These are phyloP conservation scores for Trematosphaeria pertusa DNA, from an alignment of 2,329 filamentous ascomycete species.

Conservation along the genomic window DNA sequence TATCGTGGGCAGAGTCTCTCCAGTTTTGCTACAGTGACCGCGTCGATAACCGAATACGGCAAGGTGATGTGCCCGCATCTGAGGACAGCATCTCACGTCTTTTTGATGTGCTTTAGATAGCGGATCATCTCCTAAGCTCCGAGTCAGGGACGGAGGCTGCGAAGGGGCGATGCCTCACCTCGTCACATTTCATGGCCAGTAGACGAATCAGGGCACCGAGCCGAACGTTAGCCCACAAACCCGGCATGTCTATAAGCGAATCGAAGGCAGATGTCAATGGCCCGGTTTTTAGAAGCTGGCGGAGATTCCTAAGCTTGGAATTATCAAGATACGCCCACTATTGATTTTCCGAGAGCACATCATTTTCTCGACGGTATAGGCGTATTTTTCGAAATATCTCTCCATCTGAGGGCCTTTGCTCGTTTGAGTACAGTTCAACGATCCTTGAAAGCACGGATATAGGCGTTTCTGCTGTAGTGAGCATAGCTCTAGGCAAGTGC, in stretches of 20 bases:
- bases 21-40: slow-evolving; percentile 13
- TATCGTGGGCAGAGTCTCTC: slow-evolving; percentile 15
- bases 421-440: slow-evolving; percentile 19
- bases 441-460: slow-evolving; percentile 12
- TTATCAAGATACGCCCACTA: slow-evolving; percentile 27
- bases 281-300: slow-evolving; percentile 19
- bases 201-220: slow-evolving; percentile 27
- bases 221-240: slow-evolving; percentile 26
- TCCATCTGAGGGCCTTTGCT: slow-evolving; percentile 25
- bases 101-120: slow-evolving; percentile 20
- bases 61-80: slow-evolving; percentile 10
- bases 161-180: slow-evolving; percentile 17
- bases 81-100: slow-evolving; percentile 16
- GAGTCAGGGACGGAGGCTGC: slow-evolving; percentile 8
- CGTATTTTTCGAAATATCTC: slow-evolving; percentile 30
- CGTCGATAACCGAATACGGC: slow-evolving; percentile 10
- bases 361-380: slow-evolving; percentile 18
- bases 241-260: slow-evolving; percentile 23
- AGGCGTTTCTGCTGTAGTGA: slow-evolving; percentile 12
- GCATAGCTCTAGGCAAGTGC: slow-evolving; percentile 4
- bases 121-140: slow-evolving; percentile 19
- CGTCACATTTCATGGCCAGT: slow-evolving; percentile 23
- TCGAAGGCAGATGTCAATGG: slow-evolving; percentile 21
- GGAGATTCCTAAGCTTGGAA: slow-evolving; percentile 26
- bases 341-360: slow-evolving; percentile 15